These are phyloP conservation scores for Euphorbia peplus DNA, from an alignment of 345 rosid species.

Conservation along the genomic window DNA sequence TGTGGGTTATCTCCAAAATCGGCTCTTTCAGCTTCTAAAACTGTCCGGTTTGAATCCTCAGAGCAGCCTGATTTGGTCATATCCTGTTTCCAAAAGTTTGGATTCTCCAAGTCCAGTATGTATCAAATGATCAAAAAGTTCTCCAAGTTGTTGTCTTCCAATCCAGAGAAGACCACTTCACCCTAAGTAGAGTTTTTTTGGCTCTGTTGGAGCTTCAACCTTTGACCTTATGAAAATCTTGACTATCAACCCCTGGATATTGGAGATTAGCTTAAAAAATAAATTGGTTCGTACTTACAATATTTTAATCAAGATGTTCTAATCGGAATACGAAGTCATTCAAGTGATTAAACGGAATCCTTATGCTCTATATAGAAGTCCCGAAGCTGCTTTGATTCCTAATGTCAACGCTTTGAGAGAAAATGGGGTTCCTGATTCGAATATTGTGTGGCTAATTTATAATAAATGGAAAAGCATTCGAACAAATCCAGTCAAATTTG, in stretches of 20 bases:
- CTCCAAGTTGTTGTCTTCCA: conserved; percentile 6
- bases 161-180: conserved; percentile 25
- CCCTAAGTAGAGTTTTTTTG: conserved; percentile 31
- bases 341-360: not conserved
- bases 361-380: not conserved
- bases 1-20: conserved; percentile 34
- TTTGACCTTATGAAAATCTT: conserved; percentile 9
- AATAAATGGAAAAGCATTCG: too few species aligned
- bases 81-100: conserved; percentile 15
- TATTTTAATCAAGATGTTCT: conserved; percentile 4
- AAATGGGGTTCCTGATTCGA: conserved; percentile 15
- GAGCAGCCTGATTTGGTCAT: conserved; percentile 23
- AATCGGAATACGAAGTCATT: conserved; percentile 2
- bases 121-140: not conserved
- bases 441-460: not conserved
- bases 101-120: conserved; percentile 31
- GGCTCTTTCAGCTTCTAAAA: conserved; percentile 21
- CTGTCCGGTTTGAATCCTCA: conserved; percentile 15
- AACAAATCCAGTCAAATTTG: not conserved
- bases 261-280: conserved; percentile 10
- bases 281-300: conserved; percentile 15
- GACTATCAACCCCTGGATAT: not conserved
- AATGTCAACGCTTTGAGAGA: conserved; percentile 3
- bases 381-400: not conserved
- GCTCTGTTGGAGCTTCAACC: conserved; percentile 16